Conservation (phyloP, 768 basidiomycete genomes). For the Serendipita sp. region DNA sequence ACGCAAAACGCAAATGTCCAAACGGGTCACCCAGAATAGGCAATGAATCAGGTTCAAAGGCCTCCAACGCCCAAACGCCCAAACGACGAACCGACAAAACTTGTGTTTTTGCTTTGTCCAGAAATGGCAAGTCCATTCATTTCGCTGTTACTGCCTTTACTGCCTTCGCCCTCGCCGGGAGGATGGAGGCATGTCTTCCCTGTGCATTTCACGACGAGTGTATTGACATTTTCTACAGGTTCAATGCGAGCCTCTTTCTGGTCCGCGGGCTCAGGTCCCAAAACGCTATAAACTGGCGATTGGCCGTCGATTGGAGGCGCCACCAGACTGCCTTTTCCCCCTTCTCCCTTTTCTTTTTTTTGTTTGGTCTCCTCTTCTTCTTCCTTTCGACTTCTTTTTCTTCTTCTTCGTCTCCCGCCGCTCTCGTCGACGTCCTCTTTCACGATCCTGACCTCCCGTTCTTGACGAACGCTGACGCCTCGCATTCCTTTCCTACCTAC, state of each 20-base stretch:
- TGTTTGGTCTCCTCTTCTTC: neutral
- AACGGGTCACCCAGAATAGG: no score
- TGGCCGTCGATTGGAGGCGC: neutral
- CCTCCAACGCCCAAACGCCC: no score
- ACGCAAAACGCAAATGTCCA: no score
- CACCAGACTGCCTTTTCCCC: neutral
- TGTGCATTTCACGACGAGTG: no score
- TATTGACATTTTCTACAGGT: no score
- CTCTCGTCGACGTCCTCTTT: neutral
- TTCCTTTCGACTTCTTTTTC: neutral
- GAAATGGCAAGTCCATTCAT: no score
- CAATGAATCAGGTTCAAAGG: no score
- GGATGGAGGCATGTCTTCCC: no score
- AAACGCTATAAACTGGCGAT: neutral
- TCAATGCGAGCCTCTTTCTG: neutral
- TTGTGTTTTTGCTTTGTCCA: no score
- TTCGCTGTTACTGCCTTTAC: no score
- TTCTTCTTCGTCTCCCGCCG: neutral
- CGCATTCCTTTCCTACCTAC: neutral
- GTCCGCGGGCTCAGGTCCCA: neutral
- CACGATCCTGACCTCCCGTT: constrained; percentile 2
- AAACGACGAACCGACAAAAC: no score
- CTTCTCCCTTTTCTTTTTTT: neutral
- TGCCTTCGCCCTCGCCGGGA: no score
- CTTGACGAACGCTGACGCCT: constrained; percentile 4